Evolutionary conservation across 2,329 filamentous ascomycete genomes (phyloP), one percentile per base, ranked within the genome.

Genomic region (Botrytis aclada): DNA sequence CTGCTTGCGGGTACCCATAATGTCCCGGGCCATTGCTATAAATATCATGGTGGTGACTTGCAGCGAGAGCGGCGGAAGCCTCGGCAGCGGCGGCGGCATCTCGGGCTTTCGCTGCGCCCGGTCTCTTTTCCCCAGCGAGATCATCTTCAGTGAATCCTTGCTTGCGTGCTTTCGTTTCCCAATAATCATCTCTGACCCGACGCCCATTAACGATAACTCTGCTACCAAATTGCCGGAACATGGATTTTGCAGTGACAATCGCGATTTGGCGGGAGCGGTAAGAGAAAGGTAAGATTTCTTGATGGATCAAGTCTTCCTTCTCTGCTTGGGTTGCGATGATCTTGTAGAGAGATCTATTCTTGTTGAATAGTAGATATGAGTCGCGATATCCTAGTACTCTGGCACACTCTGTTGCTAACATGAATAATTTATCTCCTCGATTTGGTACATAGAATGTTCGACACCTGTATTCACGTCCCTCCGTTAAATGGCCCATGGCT

Each of bases 61-160:
- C 85, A 70, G 89, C 79, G 47, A 84, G 79, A 77, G 85, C 89
- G 74, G 85, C 84, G 75, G 82, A 85, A 45, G 88, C 86, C 78
- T 90, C 84, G 69, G 92, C 92, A 70, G 71, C 66, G 20, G 72
- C 90, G 20, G 92, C 89, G 61, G 93, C 92, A 84, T 97, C 93
- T 80, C 95, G 88, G 74, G 93, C 92, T 84, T 97, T 97, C 73
- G 94, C 90, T 56, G 93, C 95, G 71, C 96, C 96, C 9, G 96
- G 96, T 76, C 96, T 88, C 85, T 99, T 98, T 84, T 99, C 96
- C 58, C 96, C 96, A 6, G 96, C 96, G 69, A 95, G 87, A 82
- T 99, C 96, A 75, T 97, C 94, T 82, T 99, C 96, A 1, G 96
- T 99, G 81, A 99, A 99, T 18, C 96, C 96, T 83, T 99, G 96